phyloP scores from a whole-genome alignment of 1,139 yeast genomes.

The Yamadazyma blattariae region DNA sequence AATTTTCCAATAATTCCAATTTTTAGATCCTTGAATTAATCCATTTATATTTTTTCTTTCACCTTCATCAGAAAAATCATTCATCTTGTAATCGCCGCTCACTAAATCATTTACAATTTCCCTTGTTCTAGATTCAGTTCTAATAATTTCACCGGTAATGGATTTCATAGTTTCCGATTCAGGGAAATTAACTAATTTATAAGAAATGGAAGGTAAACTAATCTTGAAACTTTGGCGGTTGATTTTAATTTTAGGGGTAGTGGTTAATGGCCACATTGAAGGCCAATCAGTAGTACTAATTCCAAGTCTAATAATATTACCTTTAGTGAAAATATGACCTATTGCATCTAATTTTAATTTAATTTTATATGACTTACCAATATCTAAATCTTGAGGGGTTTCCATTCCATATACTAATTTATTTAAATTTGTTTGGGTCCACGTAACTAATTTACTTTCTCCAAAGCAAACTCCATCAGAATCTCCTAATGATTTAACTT shows the following conservation, averaged over 20 bases:
- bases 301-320: slow-evolving; percentile 32
- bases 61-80: slow-evolving; percentile 29
- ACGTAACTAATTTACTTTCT: slow-evolving; percentile 32
- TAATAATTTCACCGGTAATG: slow-evolving; percentile 21
- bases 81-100: slow-evolving; percentile 21
- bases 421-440: slow-evolving; percentile 42
- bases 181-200: slow-evolving; percentile 15
- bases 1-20: slow-evolving; percentile 31
- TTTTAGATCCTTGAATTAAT: slow-evolving; percentile 27
- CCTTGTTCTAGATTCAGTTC: slow-evolving; percentile 21
- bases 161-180: slow-evolving; percentile 14
- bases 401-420: slow-evolving; percentile 35
- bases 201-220: not conserved
- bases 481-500: slow-evolving; percentile 27
- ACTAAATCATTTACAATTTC: slow-evolving; percentile 22
- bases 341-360: slow-evolving; percentile 31
- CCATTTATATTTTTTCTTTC: slow-evolving; percentile 22
- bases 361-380: slow-evolving; percentile 26
- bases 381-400: slow-evolving; percentile 26
- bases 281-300: slow-evolving; percentile 44
- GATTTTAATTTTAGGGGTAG: slow-evolving; percentile 25
- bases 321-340: slow-evolving; percentile 28
- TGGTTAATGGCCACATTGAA: slow-evolving; percentile 37
- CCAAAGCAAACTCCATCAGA: no score
- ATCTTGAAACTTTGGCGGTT: no score